A percentile compares a stretch with the other conserved stretches of the same genome.
Conservation (phyloP, 192 early-diverging fungal species). For the Backusella luteola region DNA sequence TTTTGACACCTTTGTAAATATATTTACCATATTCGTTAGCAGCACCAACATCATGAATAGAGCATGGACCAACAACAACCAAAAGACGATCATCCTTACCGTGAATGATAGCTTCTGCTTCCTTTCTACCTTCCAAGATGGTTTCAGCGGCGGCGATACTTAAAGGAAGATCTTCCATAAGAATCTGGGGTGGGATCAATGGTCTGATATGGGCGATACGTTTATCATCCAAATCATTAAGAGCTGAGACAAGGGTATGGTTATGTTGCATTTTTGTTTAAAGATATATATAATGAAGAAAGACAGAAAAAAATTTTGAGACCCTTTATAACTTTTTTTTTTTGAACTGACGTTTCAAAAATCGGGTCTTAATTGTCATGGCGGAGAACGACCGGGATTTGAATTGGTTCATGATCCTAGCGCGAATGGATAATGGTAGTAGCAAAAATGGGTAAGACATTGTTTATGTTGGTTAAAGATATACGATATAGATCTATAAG, state of each 20-base stretch:
- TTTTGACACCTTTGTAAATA: not conserved
- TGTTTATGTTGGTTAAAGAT: not conserved
- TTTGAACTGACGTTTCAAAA: not conserved
- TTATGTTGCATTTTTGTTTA: not conserved
- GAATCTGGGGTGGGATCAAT: conserved; percentile 87
- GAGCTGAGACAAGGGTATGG: conserved; percentile 42
- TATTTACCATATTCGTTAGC: conserved; percentile 74
- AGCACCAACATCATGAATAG: conserved; percentile 76
- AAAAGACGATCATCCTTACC: conserved; percentile 75
- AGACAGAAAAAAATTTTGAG: not conserved
- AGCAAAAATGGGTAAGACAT: not conserved
- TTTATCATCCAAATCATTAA: conserved; percentile 93
- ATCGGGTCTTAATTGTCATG: not conserved
- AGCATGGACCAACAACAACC: conserved; percentile 87
- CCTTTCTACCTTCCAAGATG: conserved; percentile 65
- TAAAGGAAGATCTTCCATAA: conserved; percentile 87
- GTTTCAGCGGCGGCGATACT: conserved; percentile 73
- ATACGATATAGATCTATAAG: not conserved
- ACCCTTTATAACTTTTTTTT: not conserved
- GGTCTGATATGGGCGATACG: conserved; percentile 79
- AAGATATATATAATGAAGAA: not conserved
- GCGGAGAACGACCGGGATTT: not conserved
- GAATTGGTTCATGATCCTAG: not conserved
- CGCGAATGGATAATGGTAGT: not conserved
- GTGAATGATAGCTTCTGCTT: conserved; percentile 62